These are phyloP conservation scores for Mariannaea sp. DNA, from an alignment of 2,329 filamentous ascomycete species.

Conservation along the genomic window DNA sequence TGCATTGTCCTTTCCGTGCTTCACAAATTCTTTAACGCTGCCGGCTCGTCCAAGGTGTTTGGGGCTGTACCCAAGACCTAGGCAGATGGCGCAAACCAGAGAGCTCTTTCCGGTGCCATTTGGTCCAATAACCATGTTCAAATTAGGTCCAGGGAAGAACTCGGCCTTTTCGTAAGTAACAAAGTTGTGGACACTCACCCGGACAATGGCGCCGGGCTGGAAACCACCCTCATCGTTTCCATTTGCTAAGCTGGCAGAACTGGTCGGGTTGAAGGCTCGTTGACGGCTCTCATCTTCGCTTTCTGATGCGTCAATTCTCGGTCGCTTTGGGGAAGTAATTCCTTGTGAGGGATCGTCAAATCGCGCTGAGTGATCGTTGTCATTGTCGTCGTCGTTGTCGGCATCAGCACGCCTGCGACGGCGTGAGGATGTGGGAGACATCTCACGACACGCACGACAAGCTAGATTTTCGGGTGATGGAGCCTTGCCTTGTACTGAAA, in stretches of 20 bases:
- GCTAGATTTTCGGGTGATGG: background rate
- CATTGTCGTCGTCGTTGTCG: slow-evolving; percentile 49
- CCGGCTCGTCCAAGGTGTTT: slow-evolving; percentile 85
- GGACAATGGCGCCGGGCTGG: slow-evolving; percentile 83
- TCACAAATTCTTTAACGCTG: slow-evolving; percentile 87
- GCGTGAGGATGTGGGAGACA: slow-evolving; percentile 40
- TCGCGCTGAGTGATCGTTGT: slow-evolving; percentile 39
- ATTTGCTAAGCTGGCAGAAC: slow-evolving; percentile 21
- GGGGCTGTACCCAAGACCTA: slow-evolving; percentile 85
- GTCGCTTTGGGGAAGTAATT: slow-evolving; percentile 44
- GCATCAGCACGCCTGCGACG: slow-evolving; percentile 52
- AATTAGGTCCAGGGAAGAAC: slow-evolving; percentile 85
- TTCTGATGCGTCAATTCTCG: slow-evolving; percentile 37
- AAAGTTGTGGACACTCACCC: slow-evolving; percentile 85
- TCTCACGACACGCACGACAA: slow-evolving; percentile 22
- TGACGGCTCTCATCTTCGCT: slow-evolving; percentile 25
- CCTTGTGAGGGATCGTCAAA: slow-evolving; percentile 32
- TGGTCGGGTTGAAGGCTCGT: slow-evolving; percentile 17
- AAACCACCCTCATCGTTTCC: slow-evolving; percentile 44
- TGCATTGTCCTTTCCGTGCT: slow-evolving; percentile 79
- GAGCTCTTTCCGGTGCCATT: slow-evolving; percentile 99
- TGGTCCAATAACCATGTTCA: slow-evolving; percentile 99
- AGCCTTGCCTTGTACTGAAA: background rate
- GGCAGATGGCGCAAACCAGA: slow-evolving; percentile 92
- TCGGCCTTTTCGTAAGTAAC: slow-evolving; percentile 94